These are phyloP conservation scores for Rehmannia glutinosa DNA, from an alignment of 257 asterid species.

Conservation along the genomic window DNA sequence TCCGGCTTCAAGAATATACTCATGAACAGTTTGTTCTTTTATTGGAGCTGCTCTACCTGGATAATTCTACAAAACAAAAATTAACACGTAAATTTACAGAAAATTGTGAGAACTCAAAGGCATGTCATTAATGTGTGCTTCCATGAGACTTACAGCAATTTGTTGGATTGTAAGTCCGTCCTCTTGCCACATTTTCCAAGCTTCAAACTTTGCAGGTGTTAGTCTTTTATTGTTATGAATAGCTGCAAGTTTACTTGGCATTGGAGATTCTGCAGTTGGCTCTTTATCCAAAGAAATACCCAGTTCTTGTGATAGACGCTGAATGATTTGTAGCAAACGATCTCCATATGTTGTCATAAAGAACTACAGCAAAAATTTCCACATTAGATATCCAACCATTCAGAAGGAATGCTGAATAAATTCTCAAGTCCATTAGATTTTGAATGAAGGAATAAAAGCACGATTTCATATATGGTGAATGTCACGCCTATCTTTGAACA, in stretches of 20 bases:
- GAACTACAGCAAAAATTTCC: constrained; percentile 48
- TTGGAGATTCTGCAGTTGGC: constrained; percentile 36
- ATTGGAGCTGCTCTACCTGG: constrained; percentile 85
- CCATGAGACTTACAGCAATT: constrained; percentile 62
- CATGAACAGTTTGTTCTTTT: constrained; percentile 66
- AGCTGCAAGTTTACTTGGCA: constrained; percentile 29
- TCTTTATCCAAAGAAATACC: constrained; percentile 60
- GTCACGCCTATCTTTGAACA: not conserved
- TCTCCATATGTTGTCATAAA: constrained; percentile 70
- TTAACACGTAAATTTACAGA: not conserved
- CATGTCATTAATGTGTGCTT: constrained; percentile 2
- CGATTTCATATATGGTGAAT: not conserved
- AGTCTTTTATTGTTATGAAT: constrained; percentile 35
- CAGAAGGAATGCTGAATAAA: constrained; percentile 1
- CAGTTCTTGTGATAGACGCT: constrained; percentile 47
- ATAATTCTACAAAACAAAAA: constrained; percentile 41
- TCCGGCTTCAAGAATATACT: constrained; percentile 74
- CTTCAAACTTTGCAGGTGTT: constrained; percentile 72
- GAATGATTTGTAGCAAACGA: constrained; percentile 51
- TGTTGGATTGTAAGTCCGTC: constrained; percentile 52
- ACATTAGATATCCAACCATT: constrained; percentile 20
- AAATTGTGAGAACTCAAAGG: not conserved
- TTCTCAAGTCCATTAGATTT: not conserved
- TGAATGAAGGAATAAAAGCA: not conserved
- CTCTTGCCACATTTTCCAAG: constrained; percentile 97